These are phyloP conservation scores for Cutaneotrichosporon mucoides DNA, from an alignment of 1,284 basidiomycete species.

Conservation along the genomic window DNA sequence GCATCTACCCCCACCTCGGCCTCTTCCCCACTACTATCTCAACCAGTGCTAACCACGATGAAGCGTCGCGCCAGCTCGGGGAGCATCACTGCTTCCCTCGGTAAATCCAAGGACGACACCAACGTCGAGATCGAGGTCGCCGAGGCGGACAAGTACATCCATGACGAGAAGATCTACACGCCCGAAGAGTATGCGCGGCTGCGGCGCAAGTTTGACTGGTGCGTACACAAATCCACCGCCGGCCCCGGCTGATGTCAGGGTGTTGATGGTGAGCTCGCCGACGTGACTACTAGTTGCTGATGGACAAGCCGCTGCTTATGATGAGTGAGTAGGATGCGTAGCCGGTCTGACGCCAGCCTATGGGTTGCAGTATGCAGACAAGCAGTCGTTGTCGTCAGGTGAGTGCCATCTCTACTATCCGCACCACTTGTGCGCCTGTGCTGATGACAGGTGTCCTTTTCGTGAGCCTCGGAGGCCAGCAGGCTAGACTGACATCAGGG, in stretches of 20 bases:
- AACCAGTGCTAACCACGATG: too few relatives aligned
- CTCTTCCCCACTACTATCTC: too few relatives aligned
- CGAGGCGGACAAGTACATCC: conserved; percentile 1
- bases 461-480: background rate
- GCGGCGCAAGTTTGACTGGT: conserved; percentile 11
- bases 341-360: too few relatives aligned
- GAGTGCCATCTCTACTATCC: too few relatives aligned
- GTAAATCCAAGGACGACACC: background rate
- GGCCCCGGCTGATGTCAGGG: background rate
- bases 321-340: too few relatives aligned
- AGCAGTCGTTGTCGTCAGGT: conserved; percentile 17
- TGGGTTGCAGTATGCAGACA: conserved; percentile 17
- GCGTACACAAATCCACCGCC: background rate
- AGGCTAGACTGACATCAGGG: background rate
- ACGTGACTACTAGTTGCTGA: too few relatives aligned
- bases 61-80: too few relatives aligned
- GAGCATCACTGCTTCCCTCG: too few relatives aligned
- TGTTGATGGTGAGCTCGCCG: too few relatives aligned
- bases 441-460: conserved; percentile 13
- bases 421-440: too few relatives aligned
- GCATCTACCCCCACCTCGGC: too few relatives aligned
- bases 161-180: conserved; percentile 2
- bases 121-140: background rate
- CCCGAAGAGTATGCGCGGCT: conserved; percentile 13
- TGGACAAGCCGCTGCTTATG: too few relatives aligned